A percentile compares a stretch with the other conserved stretches of the same genome.
These are phyloP conservation scores for Amborella trichopoda DNA, from an alignment of 164 flowering plant genomes.

Conservation along the genomic window DNA sequence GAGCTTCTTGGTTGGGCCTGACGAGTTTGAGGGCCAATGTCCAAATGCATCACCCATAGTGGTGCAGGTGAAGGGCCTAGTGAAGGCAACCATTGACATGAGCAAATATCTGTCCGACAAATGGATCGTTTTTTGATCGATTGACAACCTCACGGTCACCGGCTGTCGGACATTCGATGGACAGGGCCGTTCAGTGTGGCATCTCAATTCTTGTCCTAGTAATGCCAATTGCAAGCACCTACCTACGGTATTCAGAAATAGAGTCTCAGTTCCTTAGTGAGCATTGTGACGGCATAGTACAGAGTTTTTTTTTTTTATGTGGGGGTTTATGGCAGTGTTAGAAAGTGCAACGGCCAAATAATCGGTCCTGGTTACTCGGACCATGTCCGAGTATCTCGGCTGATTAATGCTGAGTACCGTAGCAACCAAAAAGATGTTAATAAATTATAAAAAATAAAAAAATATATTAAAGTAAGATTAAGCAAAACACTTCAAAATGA, in stretches of 20 bases:
- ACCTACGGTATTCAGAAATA: slow-evolving; percentile 7
- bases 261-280: too few species aligned
- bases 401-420: too few species aligned
- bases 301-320: too few species aligned
- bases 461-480: too few species aligned
- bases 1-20: slow-evolving; percentile 3
- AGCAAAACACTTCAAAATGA: too few species aligned
- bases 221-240: slow-evolving; percentile 3
- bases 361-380: too few species aligned
- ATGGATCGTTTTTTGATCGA: slow-evolving; percentile 4
- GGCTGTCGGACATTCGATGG: slow-evolving; percentile 10
- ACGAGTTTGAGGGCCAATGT: slow-evolving; percentile 5
- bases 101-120: background rate
- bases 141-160: background rate
- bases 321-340: too few species aligned
- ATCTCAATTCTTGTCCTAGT: slow-evolving; percentile 3
- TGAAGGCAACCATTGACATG: slow-evolving; percentile 4
- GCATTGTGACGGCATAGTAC: too few species aligned
- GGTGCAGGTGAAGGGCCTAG: background rate
- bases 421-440: too few species aligned
- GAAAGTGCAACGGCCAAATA: too few species aligned
- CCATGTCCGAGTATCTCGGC: too few species aligned
- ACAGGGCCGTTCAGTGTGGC: slow-evolving; percentile 7
- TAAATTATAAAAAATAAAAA: too few species aligned
- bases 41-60: background rate